These are phyloP conservation scores for Grifola frondosa DNA, from an alignment of 1,284 basidiomycete species.

Conservation along the genomic window DNA sequence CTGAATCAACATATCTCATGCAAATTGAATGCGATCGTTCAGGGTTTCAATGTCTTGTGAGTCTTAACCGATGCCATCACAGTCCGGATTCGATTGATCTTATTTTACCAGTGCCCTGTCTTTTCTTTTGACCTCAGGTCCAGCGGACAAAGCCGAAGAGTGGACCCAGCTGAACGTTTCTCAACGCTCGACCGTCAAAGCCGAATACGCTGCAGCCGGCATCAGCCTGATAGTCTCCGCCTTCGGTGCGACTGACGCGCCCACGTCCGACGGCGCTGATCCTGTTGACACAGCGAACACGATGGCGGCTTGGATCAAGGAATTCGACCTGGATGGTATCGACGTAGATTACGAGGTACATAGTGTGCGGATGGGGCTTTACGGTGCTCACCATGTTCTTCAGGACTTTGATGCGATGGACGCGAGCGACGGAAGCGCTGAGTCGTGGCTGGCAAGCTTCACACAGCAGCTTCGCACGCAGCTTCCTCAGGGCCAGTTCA, in stretches of 20 bases:
- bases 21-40: too few species aligned
- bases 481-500: constrained; percentile 35
- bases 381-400: too few species aligned
- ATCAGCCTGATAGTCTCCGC: constrained; percentile 48
- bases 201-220: constrained; percentile 44
- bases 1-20: background rate
- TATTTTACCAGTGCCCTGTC: constrained; percentile 36
- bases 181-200: constrained; percentile 37
- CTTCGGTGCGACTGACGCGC: constrained; percentile 52
- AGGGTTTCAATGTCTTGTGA: constrained; percentile 52
- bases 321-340: constrained; percentile 52
- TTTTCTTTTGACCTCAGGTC: constrained; percentile 43
- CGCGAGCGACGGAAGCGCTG: constrained; percentile 36
- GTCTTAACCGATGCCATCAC: constrained; percentile 13
- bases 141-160: constrained; percentile 43
- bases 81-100: background rate
- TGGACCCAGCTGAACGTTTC: constrained; percentile 38
- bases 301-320: constrained; percentile 49
- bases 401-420: constrained; percentile 51
- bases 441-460: constrained; percentile 44
- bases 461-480: constrained; percentile 38
- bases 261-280: constrained; percentile 44
- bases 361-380: background rate
- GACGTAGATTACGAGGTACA: constrained; percentile 57
- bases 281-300: constrained; percentile 42